Base-by-base conservation (phyloP, 257 asterid species). In the Linderniella brevidens region DNA sequence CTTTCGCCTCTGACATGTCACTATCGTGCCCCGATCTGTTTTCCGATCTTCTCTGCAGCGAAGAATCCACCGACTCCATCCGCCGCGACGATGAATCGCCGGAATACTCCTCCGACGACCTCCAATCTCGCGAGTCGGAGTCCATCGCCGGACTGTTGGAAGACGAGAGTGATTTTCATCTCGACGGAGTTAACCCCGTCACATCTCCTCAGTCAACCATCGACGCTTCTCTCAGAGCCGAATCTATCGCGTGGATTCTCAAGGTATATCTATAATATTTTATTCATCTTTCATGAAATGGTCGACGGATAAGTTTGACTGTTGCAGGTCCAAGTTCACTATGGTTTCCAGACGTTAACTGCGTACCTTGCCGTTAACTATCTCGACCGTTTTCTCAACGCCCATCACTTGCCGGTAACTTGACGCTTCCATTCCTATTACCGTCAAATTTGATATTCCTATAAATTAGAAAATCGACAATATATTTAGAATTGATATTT, bases 321-420 rank as follows among this genome's bases (percentile, higher is more conserved):
- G 32, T 3, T 25, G 77, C 81, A 88, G 97, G 97, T 80, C 49
- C 86, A 80, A 37, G 79, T 74, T 17, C 67, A 66, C 54, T 72
- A 73, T 55, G 80, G 85, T 38, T 83, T 88, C 35, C 92, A 78
- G 72, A 77, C 93, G 20, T 64, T 77, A 57, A 88, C 97, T 77
- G 86, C 73, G 68, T 88, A 72, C 70, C 93, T 88, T 54, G 57
- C 97, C 65, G 90, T 83, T 60, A 80, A 64, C 67, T 88, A 88
- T 64, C 68, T 88, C 12, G 97, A 88, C 64, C 93, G 97, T 39
- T 82, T 83, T 57, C 76, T 83, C 14, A 46, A 57, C 71, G 61
- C 77, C 48, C 77, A 78, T 63, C 78, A 60, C 45, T 46, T 76
- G 60, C 95, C 90, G 88, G 95, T 83, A 80, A 68, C 32, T 25